Percentiles rank a stretch among this genome's conserved stretches.
These are phyloP conservation scores for Nothophoma quercina DNA, from an alignment of 2,329 filamentous ascomycete genomes.

Conservation along the genomic window DNA sequence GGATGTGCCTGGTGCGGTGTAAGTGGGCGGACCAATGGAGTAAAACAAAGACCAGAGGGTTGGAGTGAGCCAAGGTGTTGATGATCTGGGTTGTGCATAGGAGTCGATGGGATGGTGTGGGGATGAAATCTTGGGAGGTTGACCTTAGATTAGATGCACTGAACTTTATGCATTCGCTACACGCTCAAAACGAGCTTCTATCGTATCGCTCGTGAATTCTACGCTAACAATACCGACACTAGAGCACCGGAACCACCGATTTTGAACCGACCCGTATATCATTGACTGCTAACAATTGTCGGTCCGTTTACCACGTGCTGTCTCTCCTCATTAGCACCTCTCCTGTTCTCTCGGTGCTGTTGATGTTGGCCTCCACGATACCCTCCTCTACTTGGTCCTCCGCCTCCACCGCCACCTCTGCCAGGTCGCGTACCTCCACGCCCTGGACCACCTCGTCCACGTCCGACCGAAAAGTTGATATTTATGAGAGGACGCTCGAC, in stretches of 20 bases:
- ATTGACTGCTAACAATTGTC: conserved; percentile 16
- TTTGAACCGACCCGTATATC: conserved; percentile 4
- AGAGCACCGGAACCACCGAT: conserved; percentile 4
- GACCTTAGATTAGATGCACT: background rate
- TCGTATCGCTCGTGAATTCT: background rate
- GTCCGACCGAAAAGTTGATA: conserved; percentile 48
- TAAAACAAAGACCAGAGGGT: too few relatives aligned
- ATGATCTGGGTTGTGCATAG: too few relatives aligned
- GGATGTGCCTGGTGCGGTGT: conserved; percentile 18
- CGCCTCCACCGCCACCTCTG: conserved; percentile 4
- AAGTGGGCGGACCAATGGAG: too few relatives aligned
- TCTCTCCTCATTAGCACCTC: conserved; percentile 12
- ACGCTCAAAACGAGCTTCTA: background rate
- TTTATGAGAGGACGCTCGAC: conserved; percentile 65
- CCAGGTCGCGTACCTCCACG: conserved; percentile 11
- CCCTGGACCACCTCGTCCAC: conserved; percentile 27
- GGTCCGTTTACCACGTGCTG: conserved; percentile 11
- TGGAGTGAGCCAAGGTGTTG: too few relatives aligned
- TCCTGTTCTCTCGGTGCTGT: conserved; percentile 12
- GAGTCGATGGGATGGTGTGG: too few relatives aligned
- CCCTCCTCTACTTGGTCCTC: conserved; percentile 9
- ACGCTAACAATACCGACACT: conserved; percentile 11
- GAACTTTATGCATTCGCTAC: background rate
- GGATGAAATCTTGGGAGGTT: too few relatives aligned
- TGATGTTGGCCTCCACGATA: conserved; percentile 11